These are phyloP conservation scores for Chlamydomonas incerta DNA, from an alignment of 139 green algal species.

Conservation along the genomic window DNA sequence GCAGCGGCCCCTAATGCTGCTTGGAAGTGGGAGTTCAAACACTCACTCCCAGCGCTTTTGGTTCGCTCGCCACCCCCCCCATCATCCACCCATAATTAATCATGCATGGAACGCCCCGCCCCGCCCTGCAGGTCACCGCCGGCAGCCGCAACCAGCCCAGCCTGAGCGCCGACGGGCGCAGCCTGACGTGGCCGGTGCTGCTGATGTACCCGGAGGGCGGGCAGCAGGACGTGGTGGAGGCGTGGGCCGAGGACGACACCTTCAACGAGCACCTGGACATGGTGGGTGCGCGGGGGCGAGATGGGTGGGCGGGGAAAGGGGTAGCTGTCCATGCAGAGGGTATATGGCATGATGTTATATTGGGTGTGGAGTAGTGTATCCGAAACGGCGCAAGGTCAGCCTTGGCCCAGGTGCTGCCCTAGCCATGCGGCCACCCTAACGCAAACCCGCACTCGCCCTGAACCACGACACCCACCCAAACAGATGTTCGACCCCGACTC, in stretches of 20 bases:
- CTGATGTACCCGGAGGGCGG: constrained; percentile 91
- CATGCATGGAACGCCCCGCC: background rate
- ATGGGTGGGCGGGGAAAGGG: background rate
- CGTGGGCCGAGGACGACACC: constrained; percentile 78
- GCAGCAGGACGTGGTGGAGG: constrained; percentile 87
- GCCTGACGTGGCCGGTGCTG: constrained; percentile 88
- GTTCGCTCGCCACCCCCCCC: background rate
- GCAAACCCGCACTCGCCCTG: too few species aligned
- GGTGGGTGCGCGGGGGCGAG: constrained; percentile 47
- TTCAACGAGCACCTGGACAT: constrained; percentile 84
- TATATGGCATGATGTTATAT: too few species aligned
- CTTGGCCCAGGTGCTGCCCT: too few species aligned
- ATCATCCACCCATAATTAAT: too few species aligned
- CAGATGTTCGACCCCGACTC: constrained; percentile 75
- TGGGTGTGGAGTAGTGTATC: too few species aligned
- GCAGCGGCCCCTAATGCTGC: too few species aligned
- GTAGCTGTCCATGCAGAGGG: too few species aligned
- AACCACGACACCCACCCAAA: too few species aligned
- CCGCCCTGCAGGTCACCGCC: background rate
- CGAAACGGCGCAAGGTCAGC: too few species aligned
- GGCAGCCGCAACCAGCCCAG: constrained; percentile 58
- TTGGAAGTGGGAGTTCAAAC: too few species aligned
- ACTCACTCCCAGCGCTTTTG: background rate
- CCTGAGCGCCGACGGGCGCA: constrained; percentile 61
- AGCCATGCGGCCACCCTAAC: too few species aligned